Percentiles rank a stretch among this genome's conserved stretches.
Conservation (phyloP, 2,329 filamentous ascomycete genomes). For the Triangularia setosa region DNA sequence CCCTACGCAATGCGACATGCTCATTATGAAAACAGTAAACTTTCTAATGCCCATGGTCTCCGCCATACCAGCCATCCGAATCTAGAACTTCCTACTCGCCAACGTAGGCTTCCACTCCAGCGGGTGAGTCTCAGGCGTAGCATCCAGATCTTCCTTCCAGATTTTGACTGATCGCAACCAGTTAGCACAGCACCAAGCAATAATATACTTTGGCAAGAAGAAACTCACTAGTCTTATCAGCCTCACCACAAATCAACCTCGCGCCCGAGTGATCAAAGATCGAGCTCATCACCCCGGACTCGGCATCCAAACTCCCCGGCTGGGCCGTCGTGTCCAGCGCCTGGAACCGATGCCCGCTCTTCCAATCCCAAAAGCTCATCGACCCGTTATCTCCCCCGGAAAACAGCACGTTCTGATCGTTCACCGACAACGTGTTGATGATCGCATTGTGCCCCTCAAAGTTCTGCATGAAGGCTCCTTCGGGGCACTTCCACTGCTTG, state of each 20-base stretch:
- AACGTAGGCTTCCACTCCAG: constrained; percentile 86
- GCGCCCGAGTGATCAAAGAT: constrained; percentile 88
- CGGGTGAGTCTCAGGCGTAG: constrained; percentile 87
- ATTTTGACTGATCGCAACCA: constrained; percentile 66
- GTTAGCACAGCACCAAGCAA: constrained; percentile 25
- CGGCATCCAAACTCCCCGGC: constrained; percentile 88
- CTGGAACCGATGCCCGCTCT: constrained; percentile 90
- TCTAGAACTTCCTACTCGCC: constrained; percentile 68
- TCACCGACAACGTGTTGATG: constrained; percentile 89
- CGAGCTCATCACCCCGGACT: constrained; percentile 90
- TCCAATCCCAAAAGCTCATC: constrained; percentile 99
- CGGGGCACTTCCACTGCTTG: constrained; percentile 99
- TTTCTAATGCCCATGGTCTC: not conserved
- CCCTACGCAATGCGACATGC: not conserved
- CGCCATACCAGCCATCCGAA: not conserved
- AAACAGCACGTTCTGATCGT: constrained; percentile 93
- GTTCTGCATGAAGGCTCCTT: constrained; percentile 98
- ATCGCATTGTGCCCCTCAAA: constrained; percentile 96
- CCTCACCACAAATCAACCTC: constrained; percentile 87
- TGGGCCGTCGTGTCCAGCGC: constrained; percentile 86
- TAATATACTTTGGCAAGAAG: not conserved
- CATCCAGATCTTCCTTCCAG: constrained; percentile 90
- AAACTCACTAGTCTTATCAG: constrained; percentile 80
- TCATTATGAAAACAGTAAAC: not conserved
- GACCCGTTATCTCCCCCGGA: constrained; percentile 94